Base-by-base conservation (phyloP, 805 yeast species). In the Wickerhamomyces xylosicus region DNA sequence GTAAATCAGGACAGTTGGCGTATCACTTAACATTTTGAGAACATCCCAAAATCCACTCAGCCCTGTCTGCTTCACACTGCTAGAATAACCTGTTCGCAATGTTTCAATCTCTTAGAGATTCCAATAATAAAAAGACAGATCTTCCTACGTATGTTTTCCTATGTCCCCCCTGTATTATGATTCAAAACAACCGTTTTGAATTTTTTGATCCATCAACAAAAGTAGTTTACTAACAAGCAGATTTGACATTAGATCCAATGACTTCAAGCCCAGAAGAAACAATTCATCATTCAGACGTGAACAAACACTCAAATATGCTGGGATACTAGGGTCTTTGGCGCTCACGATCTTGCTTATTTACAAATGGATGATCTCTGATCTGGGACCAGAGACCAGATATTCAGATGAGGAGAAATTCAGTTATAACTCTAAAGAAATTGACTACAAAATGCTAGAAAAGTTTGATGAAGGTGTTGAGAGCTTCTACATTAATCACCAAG, bases 91-190 rank as follows among this genome's bases (percentile, higher is more conserved):
- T 13, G 4, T 25, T 25, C 29, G 29, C 29, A 11, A 42, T 46
- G 50, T 38, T 49, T 33, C 36, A 37, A 8, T 14, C 33, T 11
- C 31, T 42, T 19, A 34, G 41, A 21, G 47, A 43, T 2, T 33
- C 35, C 22, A 43, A 55, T 39, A 64, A 65, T 37, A 67, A 66
- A 57, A 68, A 64, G 56, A 51, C 66, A 25, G 77, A 69, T 43
- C 64, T 72, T 41, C 79, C 78, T 36, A 53, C 68, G 66, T 62
- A 47, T 46, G 66, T 60, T 14, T 18, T 4, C 27, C n/a, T 15
- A 3, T 6, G 3, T 7, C 10, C 20, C 14, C 19, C 27, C 13
- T 18, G 15, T 19, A 19, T 21, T 18, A 19, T 21, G 18, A 33
- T n/a, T n/a, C n/a, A n/a, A n/a, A n/a, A n/a, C n/a, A n/a, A n/a